Conservation (phyloP, 768 basidiomycete genomes). For the Hydnomerulius pinastri region DNA sequence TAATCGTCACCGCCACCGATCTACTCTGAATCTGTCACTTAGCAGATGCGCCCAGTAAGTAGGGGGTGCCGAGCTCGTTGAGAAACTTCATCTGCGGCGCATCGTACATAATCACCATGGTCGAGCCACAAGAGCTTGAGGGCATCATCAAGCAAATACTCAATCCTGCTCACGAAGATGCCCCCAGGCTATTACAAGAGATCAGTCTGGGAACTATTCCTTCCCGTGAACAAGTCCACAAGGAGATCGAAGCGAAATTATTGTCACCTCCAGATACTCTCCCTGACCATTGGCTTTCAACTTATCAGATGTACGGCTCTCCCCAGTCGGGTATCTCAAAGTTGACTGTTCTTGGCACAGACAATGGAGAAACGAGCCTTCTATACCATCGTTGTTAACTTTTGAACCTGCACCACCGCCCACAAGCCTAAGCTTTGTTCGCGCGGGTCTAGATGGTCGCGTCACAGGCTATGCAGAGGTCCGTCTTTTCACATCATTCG, state of each 20-base stretch:
- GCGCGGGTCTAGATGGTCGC: constrained; percentile 76
- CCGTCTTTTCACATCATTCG: constrained; percentile 16
- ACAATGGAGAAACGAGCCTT: constrained; percentile 68
- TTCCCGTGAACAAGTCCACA: constrained; percentile 58
- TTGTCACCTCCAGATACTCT: constrained; percentile 68
- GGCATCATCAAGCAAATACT: constrained; percentile 49
- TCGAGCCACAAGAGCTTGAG: constrained; percentile 14
- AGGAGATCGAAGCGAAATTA: constrained; percentile 73
- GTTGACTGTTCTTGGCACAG: constrained; percentile 38
- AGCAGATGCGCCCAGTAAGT: no score
- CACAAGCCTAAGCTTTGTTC: constrained; percentile 70
- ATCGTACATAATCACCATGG: constrained; percentile 14
- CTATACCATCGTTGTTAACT: constrained; percentile 63
- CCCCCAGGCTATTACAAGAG: constrained; percentile 46
- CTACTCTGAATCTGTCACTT: not conserved
- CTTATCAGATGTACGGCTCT: constrained; percentile 77
- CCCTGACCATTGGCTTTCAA: constrained; percentile 71
- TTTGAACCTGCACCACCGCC: constrained; percentile 73
- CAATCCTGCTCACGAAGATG: constrained; percentile 42
- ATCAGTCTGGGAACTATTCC: constrained; percentile 62
- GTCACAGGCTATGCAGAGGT: constrained; percentile 85
- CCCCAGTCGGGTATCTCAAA: constrained; percentile 7
- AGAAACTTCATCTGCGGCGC: not conserved
- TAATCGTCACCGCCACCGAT: not conserved
- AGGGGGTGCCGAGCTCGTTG: no score